Evolutionary conservation across 1,139 yeast species (phyloP).

Genomic region (Pichia sp.): DNA sequence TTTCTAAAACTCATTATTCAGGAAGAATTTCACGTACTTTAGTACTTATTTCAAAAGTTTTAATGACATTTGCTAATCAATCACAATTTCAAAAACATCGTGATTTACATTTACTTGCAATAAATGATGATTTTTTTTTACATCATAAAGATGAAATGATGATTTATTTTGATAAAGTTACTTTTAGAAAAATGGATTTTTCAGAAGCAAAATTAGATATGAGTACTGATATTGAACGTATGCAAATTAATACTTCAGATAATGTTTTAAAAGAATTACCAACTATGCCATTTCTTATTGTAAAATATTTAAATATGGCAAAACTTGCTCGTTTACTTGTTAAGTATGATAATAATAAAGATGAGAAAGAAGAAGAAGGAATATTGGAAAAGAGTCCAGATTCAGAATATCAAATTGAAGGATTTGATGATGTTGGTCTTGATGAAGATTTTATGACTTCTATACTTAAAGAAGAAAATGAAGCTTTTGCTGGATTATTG

Average conservation of each 20-base stretch:
- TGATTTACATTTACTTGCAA: slow-evolving; percentile 69
- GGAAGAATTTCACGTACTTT: slow-evolving; percentile 70
- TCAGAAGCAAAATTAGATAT: slow-evolving; percentile 52
- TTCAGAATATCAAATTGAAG: slow-evolving; percentile 35
- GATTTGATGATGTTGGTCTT: slow-evolving; percentile 37
- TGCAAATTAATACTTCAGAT: slow-evolving; percentile 31
- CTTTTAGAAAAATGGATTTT: slow-evolving; percentile 65
- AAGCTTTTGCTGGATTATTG: slow-evolving; percentile 24
- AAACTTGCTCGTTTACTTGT: slow-evolving; percentile 43
- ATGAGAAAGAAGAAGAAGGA: neutral
- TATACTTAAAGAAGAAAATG: slow-evolving; percentile 28
- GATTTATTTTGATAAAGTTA: slow-evolving; percentile 66
- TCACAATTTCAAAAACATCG: slow-evolving; percentile 65
- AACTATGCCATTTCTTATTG: slow-evolving; percentile 62
- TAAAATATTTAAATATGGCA: slow-evolving; percentile 55
- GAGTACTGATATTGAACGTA: slow-evolving; percentile 49
- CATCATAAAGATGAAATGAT: slow-evolving; percentile 52
- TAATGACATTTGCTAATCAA: slow-evolving; percentile 75
- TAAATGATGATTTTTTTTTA: slow-evolving; percentile 59
- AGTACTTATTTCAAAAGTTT: slow-evolving; percentile 74
- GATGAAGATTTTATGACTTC: slow-evolving; percentile 35
- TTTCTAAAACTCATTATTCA: slow-evolving; percentile 64
- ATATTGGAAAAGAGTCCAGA: neutral
- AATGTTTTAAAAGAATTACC: slow-evolving; percentile 54
- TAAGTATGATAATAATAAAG: neutral